These are phyloP conservation scores for Kingdonia uniflora DNA, from an alignment of 164 flowering plant species.

Conservation along the genomic window DNA sequence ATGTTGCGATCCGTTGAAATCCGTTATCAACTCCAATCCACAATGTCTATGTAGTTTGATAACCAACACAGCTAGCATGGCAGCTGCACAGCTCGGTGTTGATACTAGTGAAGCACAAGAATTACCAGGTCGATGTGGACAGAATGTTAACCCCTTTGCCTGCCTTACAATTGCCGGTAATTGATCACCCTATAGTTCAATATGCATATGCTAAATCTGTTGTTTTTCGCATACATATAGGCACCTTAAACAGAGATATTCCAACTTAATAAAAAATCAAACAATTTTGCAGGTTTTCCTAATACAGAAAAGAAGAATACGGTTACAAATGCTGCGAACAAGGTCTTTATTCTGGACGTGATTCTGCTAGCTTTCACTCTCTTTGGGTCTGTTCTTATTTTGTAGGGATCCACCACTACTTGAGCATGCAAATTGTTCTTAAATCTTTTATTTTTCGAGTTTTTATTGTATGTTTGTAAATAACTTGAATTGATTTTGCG, in stretches of 20 bases:
- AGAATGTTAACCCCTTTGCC: constrained; percentile 41
- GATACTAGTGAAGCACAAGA: constrained; percentile 34
- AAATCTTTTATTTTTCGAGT: constrained; percentile 30
- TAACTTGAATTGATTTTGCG: constrained; percentile 13
- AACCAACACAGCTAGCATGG: constrained; percentile 22
- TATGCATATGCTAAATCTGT: background rate
- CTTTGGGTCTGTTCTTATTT: constrained; percentile 31
- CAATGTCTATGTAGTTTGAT: constrained; percentile 53
- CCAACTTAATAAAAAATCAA: too few relatives aligned
- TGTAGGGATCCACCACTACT: too few relatives aligned
- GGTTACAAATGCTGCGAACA: too few relatives aligned
- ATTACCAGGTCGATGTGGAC: constrained; percentile 59
- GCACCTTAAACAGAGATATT: too few relatives aligned
- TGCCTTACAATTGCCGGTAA: constrained; percentile 28
- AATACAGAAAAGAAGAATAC: too few relatives aligned
- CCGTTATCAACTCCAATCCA: constrained; percentile 37
- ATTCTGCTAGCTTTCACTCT: background rate
- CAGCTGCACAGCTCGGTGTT: constrained; percentile 38
- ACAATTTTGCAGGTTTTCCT: too few relatives aligned
- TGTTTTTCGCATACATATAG: too few relatives aligned
- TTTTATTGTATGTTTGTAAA: constrained; percentile 7
- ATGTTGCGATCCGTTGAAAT: constrained; percentile 62
- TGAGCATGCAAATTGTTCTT: too few relatives aligned
- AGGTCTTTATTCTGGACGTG: too few relatives aligned
- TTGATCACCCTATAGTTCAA: background rate